phyloP scores from a whole-genome alignment of 2,329 filamentous ascomycete genomes.

The Penicillium sp. region DNA sequence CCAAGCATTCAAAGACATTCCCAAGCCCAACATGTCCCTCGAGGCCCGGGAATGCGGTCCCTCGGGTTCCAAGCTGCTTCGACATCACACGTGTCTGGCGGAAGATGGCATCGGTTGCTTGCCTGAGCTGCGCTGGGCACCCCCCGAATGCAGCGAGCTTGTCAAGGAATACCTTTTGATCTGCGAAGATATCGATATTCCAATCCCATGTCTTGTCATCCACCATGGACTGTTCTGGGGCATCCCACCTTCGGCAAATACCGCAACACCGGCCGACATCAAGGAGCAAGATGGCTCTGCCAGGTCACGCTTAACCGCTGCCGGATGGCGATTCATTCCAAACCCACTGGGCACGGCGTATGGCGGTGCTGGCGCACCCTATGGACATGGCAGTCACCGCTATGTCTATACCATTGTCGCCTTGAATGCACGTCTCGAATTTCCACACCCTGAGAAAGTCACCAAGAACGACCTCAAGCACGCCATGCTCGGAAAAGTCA shows the following conservation, averaged over 20 bases:
- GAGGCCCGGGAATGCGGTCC: slow-evolving; percentile 27
- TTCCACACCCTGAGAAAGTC: slow-evolving; percentile 23
- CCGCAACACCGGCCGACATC: slow-evolving; percentile 22
- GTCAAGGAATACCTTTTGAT: slow-evolving; percentile 33
- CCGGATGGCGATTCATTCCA: slow-evolving; percentile 34
- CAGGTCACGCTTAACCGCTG: slow-evolving; percentile 21
- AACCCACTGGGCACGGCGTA: slow-evolving; percentile 30
- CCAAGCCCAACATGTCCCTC: slow-evolving; percentile 29
- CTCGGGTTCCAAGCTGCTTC: slow-evolving; percentile 26
- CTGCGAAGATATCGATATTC: slow-evolving; percentile 35
- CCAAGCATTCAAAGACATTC: slow-evolving; percentile 26
- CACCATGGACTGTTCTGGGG: slow-evolving; percentile 35
- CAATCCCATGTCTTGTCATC: slow-evolving; percentile 30
- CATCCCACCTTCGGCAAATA: slow-evolving; percentile 28
- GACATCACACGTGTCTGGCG: slow-evolving; percentile 26
- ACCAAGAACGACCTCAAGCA: slow-evolving; percentile 31
- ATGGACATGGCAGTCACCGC: slow-evolving; percentile 36
- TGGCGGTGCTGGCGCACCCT: slow-evolving; percentile 29
- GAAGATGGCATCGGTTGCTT: slow-evolving; percentile 25
- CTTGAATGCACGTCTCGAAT: slow-evolving; percentile 27
- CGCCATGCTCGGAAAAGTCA: slow-evolving; percentile 32
- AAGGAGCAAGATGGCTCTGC: slow-evolving; percentile 5
- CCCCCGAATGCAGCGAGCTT: slow-evolving; percentile 15
- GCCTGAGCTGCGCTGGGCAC: slow-evolving; percentile 29
- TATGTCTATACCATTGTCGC: slow-evolving; percentile 38